Evolutionary conservation across 768 basidiomycete species (phyloP), one percentile per base, ranked within the genome.

Genomic region (Termitomyces sp.): DNA sequence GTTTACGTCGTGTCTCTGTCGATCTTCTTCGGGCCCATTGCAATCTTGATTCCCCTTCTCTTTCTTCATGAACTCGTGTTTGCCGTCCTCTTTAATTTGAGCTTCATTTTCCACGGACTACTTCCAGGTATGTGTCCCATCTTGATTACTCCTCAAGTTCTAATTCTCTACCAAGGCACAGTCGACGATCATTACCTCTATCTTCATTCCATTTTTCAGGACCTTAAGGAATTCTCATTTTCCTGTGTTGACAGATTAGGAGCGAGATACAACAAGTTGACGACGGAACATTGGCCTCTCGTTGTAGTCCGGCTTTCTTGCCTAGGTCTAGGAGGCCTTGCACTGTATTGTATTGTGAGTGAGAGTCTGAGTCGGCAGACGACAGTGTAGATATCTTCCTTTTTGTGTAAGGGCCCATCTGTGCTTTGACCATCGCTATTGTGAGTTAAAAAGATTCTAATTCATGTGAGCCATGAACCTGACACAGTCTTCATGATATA

Each of bases 11-110:
- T 68, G 16, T 68, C 68, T 36, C 70, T 71, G 63, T 63, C 72
- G 5, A 68, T 75, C 47, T 77, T 77, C 59, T 74, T 76, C 32
- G 76, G 76, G 12, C 76, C 76, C 22, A 73, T 75, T 47, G 68
- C 66, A n/a, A 25, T 70, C 40, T 66, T 75, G 20, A 40, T 73
- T 2, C 74, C 74, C 1, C 60, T 69, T 18, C 67, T 75, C 1
- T 57, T 74, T 10, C 40, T 70, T 2, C 66, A 74, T 41, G 74
- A 75, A 52, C 54, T 73, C 23, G 54, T 67, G 40, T 63, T 76
- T 32, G 56, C 72, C 15, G 41, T 71, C 40, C 46, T 74, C 7
- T 70, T 73, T 52, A 64, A 73, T 44, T 38, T 69, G 16, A 68
- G 65, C 36, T 73, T 70, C 57, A 5, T 70, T n/a, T 57, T 66